Conservation (phyloP, 306 rosid species). For the Corylus heterophylla region DNA sequence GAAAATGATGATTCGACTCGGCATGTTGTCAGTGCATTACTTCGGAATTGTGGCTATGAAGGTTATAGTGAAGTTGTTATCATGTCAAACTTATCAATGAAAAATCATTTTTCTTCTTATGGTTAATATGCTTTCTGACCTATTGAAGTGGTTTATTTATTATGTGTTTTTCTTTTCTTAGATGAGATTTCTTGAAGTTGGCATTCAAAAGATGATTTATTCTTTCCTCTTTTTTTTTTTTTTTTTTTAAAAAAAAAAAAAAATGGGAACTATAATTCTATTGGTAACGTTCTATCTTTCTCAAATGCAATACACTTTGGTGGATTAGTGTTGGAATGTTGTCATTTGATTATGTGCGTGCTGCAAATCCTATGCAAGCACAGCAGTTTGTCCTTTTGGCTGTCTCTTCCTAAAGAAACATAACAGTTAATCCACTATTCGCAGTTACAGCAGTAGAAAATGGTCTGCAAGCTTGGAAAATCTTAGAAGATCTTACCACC, state of each 20-base stretch:
- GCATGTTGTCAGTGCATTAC: constrained; percentile 36
- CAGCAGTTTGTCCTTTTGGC: not conserved
- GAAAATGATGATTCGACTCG: constrained; percentile 49
- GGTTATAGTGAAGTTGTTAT: constrained; percentile 13
- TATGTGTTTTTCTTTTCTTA: not conserved
- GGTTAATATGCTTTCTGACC: constrained; percentile 1
- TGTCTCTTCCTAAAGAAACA: not conserved
- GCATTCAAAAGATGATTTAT: not conserved
- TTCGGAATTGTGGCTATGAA: constrained; percentile 41
- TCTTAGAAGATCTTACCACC: constrained; percentile 48
- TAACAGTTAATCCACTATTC: constrained; percentile 3
- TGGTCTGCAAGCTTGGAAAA: constrained; percentile 47
- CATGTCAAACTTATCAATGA: not conserved
- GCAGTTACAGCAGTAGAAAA: constrained; percentile 11
- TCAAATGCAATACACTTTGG: constrained; percentile 8
- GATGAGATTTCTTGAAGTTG: not conserved
- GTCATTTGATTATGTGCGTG: not conserved
- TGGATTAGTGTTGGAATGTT: not conserved
- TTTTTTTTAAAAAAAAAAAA: not conserved
- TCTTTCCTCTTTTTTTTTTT: not conserved
- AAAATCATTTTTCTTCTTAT: not conserved
- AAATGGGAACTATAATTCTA: not conserved
- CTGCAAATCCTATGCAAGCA: not conserved
- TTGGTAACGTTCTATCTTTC: not conserved
- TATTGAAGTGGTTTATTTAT: not conserved